Base-by-base conservation (phyloP, 106 monocot genomes). In the Phalaenopsis aphrodite region DNA sequence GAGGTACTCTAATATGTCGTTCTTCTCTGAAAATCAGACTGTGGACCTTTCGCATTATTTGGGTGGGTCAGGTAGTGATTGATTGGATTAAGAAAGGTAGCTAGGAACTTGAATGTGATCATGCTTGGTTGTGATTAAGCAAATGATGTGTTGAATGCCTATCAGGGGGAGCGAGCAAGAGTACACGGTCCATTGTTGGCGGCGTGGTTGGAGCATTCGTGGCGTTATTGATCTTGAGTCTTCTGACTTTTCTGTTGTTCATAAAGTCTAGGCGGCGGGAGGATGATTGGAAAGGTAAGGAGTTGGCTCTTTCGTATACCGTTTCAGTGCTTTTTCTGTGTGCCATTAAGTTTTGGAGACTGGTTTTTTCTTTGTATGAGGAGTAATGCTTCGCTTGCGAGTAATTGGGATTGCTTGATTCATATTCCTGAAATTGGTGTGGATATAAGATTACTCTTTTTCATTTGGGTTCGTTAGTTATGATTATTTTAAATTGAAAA, bases 1-100 rank as follows among this genome's bases (percentile, higher is more conserved):
- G 91, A 85, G 92, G 80, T 92, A 83, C 69, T 92, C 92, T 41
- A 69, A 71, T 66, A 42, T n/a, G 10, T 24, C 82, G 7, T 92
- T 92, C 84, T 92, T 92, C 56, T 52, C 77, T 15, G 42, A 73
- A 66, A 89, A 92, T 46, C 80, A 82, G 80, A 92, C 89, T 46
- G 74, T 85, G 14, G 87, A 89, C 77, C 87, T 92, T 58, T 18
- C 78, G 9, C 78, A 42, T 17, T 80, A 56, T 55, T 78, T 81
- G 77, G 16, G 57, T 19, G 42, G 43, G 45, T 84, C 83, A 75
- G 84, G 82, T 80, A 76, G 5, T 76, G 41, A 18, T 24, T 49
- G 18, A 48, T 47, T 43, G 42, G 52, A 14, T 74, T 7, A 39
- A 69, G 38, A 5, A 69, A 15, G 0, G 30, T 30, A 11, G 23